A percentile compares a stretch with the other conserved stretches of the same genome.
These are phyloP conservation scores for Fallopia convolvulus DNA, from an alignment of 148 eudicot genomes.

Conservation along the genomic window DNA sequence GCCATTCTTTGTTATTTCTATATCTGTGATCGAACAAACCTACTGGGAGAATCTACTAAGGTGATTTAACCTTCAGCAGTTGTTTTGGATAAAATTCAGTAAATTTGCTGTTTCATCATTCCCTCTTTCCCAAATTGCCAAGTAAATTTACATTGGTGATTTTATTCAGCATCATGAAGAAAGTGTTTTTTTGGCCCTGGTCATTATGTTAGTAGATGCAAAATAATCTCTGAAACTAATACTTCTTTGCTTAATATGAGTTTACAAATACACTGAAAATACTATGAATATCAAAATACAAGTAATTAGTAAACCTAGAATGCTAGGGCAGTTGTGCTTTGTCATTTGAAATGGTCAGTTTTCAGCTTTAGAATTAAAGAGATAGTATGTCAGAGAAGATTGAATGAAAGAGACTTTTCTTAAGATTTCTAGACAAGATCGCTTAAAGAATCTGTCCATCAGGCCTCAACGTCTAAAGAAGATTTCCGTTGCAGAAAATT, in stretches of 20 bases:
- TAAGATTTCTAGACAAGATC: too few relatives aligned
- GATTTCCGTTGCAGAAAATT: background rate
- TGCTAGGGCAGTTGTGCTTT: background rate
- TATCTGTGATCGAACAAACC: constrained; percentile 76
- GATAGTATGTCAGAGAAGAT: background rate
- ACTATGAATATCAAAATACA: background rate
- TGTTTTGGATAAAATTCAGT: background rate
- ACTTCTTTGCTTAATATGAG: too few relatives aligned
- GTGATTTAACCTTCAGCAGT: constrained; percentile 23
- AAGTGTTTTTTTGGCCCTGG: background rate
- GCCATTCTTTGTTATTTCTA: constrained; percentile 64
- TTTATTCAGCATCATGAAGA: background rate
- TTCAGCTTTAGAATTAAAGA: background rate
- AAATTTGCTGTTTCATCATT: background rate
- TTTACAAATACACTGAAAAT: too few relatives aligned
- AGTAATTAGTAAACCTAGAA: background rate
- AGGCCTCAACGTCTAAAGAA: background rate
- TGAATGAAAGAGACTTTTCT: background rate
- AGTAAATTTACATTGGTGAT: background rate
- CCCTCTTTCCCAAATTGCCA: background rate
- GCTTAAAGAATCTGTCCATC: background rate
- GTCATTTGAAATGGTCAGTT: background rate
- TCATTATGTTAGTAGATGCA: background rate
- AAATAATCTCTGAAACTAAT: background rate
- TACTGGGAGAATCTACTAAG: constrained; percentile 73